Conservation (phyloP, 73 alveolate genomes). For the Paraurostyla sp. region DNA sequence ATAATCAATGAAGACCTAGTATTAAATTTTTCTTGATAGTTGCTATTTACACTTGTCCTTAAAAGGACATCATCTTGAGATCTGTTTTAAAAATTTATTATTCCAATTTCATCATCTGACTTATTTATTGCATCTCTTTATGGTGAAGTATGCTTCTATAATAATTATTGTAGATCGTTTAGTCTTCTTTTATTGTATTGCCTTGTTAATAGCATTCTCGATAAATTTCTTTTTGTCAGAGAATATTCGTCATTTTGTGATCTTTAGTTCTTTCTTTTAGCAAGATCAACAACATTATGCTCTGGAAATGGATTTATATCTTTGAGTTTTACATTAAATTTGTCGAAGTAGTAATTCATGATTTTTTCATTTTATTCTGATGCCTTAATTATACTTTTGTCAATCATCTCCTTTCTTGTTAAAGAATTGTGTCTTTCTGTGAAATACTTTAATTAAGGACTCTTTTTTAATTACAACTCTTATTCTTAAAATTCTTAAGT, state of each 20-base stretch:
- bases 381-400: constrained; percentile 32
- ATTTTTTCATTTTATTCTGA: constrained; percentile 16
- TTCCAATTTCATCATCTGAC: neutral
- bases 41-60: too few relatives aligned
- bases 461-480: too few relatives aligned
- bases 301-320: constrained; percentile 33
- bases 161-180: neutral
- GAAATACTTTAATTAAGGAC: too few relatives aligned
- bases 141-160: too few relatives aligned
- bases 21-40: too few relatives aligned
- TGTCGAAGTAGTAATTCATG: constrained; percentile 27
- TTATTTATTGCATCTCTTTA: neutral
- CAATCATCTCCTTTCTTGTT: neutral
- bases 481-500: too few relatives aligned
- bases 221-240: constrained; percentile 16
- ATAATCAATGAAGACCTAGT: too few relatives aligned
- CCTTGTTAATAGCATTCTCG: neutral
- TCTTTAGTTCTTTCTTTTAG: neutral
- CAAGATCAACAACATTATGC: neutral
- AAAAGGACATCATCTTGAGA: too few relatives aligned
- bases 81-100: neutral
- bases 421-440: too few relatives aligned
- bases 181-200: neutral
- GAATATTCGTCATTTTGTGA: neutral
- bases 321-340: constrained; percentile 17